Percentiles rank a stretch among this genome's conserved stretches.
These are phyloP conservation scores for Phycomyces nitens DNA, from an alignment of 192 early-diverging fungal genomes.

Conservation along the genomic window DNA sequence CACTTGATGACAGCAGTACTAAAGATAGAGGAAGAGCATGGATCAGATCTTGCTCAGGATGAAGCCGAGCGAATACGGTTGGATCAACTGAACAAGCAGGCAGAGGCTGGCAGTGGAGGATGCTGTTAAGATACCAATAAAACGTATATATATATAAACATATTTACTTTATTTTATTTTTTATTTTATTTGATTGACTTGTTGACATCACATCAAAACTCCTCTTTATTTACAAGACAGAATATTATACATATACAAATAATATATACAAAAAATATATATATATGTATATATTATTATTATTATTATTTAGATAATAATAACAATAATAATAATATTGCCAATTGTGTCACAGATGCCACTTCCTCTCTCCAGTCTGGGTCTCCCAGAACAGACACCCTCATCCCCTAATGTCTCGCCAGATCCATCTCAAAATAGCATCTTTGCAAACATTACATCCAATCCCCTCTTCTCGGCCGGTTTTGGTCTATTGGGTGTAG, in stretches of 20 bases:
- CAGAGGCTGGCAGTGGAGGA: neutral
- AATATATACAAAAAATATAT: too few relatives aligned
- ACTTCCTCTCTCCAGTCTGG: too few relatives aligned
- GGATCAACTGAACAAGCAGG: constrained; percentile 14
- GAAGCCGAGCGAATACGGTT: constrained; percentile 10
- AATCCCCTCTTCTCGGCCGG: constrained; percentile 96
- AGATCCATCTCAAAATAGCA: constrained; percentile 2
- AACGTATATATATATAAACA: too few relatives aligned
- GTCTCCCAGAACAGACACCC: neutral
- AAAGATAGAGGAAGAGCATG: constrained; percentile 34
- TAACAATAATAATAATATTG: too few relatives aligned
- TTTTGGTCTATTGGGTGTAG: constrained; percentile 87
- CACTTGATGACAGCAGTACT: constrained; percentile 45
- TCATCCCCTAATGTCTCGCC: neutral
- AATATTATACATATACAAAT: too few relatives aligned
- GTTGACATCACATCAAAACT: too few relatives aligned
- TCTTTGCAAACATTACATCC: constrained; percentile 39
- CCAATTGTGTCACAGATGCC: too few relatives aligned
- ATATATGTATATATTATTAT: too few relatives aligned
- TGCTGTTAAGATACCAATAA: neutral
- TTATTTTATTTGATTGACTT: too few relatives aligned
- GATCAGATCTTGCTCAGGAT: neutral
- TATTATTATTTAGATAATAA: too few relatives aligned
- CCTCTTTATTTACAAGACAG: too few relatives aligned
- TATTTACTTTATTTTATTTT: too few relatives aligned